Evolutionary conservation across 306 rosid genomes (phyloP).

Genomic region (Dalbergia cultrata): DNA sequence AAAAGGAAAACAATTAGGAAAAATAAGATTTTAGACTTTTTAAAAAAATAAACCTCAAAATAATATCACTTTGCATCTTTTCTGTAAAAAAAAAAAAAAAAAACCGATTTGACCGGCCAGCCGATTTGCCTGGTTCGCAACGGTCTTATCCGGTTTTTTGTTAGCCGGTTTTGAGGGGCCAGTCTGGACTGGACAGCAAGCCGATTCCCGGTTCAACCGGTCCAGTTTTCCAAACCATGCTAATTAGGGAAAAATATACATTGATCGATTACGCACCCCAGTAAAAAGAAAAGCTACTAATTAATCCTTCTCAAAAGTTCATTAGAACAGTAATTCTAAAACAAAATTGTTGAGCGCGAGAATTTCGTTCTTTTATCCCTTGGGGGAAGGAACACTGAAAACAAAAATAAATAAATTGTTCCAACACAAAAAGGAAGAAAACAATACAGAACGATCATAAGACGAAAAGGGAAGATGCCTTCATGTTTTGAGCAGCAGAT

Average conservation of each 20-base stretch:
- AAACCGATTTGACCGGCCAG: no score
- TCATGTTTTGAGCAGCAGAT: conserved; percentile 15
- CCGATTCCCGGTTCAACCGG: no score
- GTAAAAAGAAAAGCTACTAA: background rate
- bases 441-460: conserved; percentile 14
- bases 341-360: conserved; percentile 32
- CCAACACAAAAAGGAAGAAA: conserved; percentile 19
- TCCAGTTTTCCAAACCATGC: no score
- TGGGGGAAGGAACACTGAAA: conserved; percentile 27
- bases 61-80: no score
- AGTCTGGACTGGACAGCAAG: no score
- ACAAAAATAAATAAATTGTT: conserved; percentile 22
- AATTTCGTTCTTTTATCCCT: background rate
- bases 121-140: no score
- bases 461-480: conserved; percentile 11
- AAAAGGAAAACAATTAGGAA: no score
- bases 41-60: no score
- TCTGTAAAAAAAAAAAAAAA: no score
- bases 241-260: background rate
- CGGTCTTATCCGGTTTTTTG: no score
- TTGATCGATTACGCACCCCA: background rate
- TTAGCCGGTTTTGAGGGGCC: no score
- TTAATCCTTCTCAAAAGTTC: conserved; percentile 24
- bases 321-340: conserved; percentile 14
- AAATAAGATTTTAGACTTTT: no score